Percentiles rank a stretch among this genome's conserved stretches.
These are phyloP conservation scores for Hypoxylon sp. DNA, from an alignment of 2,329 filamentous ascomycete species.

Conservation along the genomic window DNA sequence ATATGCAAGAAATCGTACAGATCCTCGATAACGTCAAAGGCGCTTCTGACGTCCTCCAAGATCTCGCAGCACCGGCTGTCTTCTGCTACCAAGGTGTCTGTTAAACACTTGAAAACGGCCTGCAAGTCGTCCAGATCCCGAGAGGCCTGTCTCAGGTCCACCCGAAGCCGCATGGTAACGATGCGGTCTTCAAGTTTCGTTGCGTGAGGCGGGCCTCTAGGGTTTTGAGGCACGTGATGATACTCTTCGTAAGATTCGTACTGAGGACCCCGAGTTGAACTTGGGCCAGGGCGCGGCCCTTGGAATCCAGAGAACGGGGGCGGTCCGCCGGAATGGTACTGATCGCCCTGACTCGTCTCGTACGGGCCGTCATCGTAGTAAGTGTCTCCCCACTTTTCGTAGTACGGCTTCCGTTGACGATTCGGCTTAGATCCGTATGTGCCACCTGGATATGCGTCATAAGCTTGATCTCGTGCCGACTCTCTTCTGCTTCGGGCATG, in stretches of 20 bases:
- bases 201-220: background rate
- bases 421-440: constrained; percentile 24
- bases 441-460: background rate
- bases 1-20: constrained; percentile 7
- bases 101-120: constrained; percentile 2
- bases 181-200: constrained; percentile 22
- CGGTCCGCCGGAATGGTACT: background rate
- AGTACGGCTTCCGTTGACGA: constrained; percentile 7
- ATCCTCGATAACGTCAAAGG: constrained; percentile 7
- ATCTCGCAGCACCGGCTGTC: background rate
- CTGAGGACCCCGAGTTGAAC: constrained; percentile 1
- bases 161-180: constrained; percentile 20
- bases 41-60: background rate
- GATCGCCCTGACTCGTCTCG: background rate
- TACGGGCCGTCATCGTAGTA: constrained; percentile 1
- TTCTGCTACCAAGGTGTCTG: background rate
- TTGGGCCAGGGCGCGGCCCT: background rate
- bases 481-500: background rate
- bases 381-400: constrained; percentile 11
- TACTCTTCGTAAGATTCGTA: background rate
- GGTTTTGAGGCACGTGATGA: background rate
- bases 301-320: constrained; percentile 3
- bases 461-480: background rate
- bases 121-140: constrained; percentile 9
- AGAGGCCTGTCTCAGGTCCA: background rate